Evolutionary conservation across 495 filamentous ascomycete species (phyloP).

Genomic region (Terfezia claveryi): DNA sequence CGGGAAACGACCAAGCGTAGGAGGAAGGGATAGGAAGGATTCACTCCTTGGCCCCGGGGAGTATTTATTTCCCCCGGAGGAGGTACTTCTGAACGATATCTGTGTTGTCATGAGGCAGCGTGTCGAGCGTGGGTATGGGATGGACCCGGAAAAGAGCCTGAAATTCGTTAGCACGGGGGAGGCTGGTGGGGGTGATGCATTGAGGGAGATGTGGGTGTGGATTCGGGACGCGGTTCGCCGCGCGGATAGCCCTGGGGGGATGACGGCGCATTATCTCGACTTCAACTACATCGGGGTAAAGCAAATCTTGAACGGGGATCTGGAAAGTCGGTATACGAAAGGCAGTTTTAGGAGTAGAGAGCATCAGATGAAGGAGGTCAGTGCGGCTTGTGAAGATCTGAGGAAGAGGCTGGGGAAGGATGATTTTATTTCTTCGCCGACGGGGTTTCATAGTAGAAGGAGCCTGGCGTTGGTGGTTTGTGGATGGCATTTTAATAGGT

Average conservation of each 20-base stretch:
- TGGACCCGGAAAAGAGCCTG: constrained; percentile 8
- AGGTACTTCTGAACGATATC: constrained; percentile 12
- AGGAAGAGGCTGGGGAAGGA: constrained; percentile 28
- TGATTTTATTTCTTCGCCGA: constrained; percentile 23
- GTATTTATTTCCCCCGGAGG: background rate
- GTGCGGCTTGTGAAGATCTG: constrained; percentile 30
- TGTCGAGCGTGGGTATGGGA: constrained; percentile 12
- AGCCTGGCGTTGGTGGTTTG: constrained; percentile 61
- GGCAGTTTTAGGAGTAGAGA: constrained; percentile 3
- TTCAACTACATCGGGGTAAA: constrained; percentile 68
- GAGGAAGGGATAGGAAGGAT: background rate
- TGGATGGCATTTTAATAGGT: constrained; percentile 37
- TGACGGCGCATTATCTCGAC: constrained; percentile 55
- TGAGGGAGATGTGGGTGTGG: constrained; percentile 14
- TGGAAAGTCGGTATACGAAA: constrained; percentile 20
- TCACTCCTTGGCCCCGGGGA: background rate
- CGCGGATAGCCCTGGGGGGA: constrained; percentile 38
- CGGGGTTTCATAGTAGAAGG: constrained; percentile 48
- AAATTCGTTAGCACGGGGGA: constrained; percentile 5
- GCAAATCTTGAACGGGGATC: constrained; percentile 54
- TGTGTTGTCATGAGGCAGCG: constrained; percentile 14
- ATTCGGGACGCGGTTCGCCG: constrained; percentile 38
- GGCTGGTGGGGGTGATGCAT: constrained; percentile 6
- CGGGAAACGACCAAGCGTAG: background rate
- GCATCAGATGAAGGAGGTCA: constrained; percentile 20